Evolutionary conservation across 768 basidiomycete genomes (phyloP).

Genomic region (Leucogyrophana mollusca): DNA sequence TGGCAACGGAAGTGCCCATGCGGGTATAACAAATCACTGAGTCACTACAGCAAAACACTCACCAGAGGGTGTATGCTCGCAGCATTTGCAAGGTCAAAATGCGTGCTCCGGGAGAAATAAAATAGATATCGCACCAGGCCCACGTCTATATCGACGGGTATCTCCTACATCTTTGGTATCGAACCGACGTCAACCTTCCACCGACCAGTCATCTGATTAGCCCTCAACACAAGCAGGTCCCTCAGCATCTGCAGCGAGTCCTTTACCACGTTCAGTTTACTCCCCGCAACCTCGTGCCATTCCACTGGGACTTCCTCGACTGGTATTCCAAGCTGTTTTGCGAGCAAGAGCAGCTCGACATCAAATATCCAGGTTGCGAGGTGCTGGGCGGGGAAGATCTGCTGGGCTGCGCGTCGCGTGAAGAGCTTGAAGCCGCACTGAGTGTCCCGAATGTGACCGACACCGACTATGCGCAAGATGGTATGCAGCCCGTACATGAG

Average conservation of each 20-base stretch:
- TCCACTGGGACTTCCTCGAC: slow-evolving; percentile 84
- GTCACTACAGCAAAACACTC: too few species aligned
- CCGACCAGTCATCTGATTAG: slow-evolving; percentile 75
- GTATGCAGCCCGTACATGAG: slow-evolving; percentile 95
- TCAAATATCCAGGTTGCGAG: slow-evolving; percentile 96
- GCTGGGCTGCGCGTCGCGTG: slow-evolving; percentile 74
- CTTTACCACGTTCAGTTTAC: slow-evolving; percentile 83
- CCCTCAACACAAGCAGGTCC: slow-evolving; percentile 81
- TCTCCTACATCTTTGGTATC: too few species aligned
- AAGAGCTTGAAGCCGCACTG: slow-evolving; percentile 99
- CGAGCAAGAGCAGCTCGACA: slow-evolving; percentile 86
- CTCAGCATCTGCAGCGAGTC: slow-evolving; percentile 89
- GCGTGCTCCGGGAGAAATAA: too few species aligned
- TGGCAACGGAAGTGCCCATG: too few species aligned
- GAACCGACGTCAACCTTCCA: too few species aligned
- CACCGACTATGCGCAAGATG: slow-evolving; percentile 84
- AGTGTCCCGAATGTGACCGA: slow-evolving; percentile 88
- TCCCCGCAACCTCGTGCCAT: slow-evolving; percentile 93
- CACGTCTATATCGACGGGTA: too few species aligned
- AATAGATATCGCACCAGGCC: too few species aligned
- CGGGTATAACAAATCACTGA: too few species aligned
- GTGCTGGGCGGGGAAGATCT: slow-evolving; percentile 85
- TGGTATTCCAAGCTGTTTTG: slow-evolving; percentile 75
- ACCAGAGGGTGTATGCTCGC: too few species aligned
- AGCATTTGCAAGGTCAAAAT: too few species aligned